A percentile compares a stretch with the other conserved stretches of the same genome.
Evolutionary conservation across 768 basidiomycete genomes (phyloP).

Genomic region (Trametes cinnabarina): DNA sequence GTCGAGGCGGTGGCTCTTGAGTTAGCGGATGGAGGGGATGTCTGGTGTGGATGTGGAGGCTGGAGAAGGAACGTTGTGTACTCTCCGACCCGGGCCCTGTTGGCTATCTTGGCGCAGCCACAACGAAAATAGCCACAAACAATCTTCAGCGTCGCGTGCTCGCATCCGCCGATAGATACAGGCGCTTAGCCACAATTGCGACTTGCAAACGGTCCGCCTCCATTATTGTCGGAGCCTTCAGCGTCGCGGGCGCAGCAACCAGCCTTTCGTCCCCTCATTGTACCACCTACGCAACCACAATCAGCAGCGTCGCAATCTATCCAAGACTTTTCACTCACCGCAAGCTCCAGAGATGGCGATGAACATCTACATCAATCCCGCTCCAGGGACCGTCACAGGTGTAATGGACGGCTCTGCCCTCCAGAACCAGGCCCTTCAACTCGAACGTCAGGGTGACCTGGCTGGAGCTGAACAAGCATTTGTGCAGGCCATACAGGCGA

Average conservation of each 20-base stretch:
- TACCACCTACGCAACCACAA: background rate
- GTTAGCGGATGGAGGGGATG: conserved; percentile 15
- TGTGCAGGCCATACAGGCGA: conserved; percentile 33
- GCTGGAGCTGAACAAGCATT: conserved; percentile 32
- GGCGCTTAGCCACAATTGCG: too few relatives aligned
- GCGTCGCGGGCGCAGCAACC: background rate
- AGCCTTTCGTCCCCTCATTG: background rate
- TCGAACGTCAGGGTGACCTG: conserved; percentile 25
- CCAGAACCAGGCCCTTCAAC: conserved; percentile 24
- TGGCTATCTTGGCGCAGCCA: conserved; percentile 15
- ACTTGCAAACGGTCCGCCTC: too few relatives aligned
- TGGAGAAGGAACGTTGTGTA: conserved; percentile 19
- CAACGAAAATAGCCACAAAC: conserved; percentile 17
- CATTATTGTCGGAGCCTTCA: background rate
- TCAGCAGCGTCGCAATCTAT: too few relatives aligned
- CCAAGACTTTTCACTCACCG: too few relatives aligned
- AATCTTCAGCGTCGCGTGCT: background rate
- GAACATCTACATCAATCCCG: conserved; percentile 6
- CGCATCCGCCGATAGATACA: too few relatives aligned
- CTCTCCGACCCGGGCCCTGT: conserved; percentile 13
- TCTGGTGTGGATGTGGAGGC: conserved; percentile 20
- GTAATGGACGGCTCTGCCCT: conserved; percentile 18
- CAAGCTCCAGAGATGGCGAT: too few relatives aligned
- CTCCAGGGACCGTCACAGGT: conserved; percentile 1
- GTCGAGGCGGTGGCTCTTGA: conserved; percentile 5